These are phyloP conservation scores for Piedraia hortae DNA, from an alignment of 2,329 filamentous ascomycete species.

Conservation along the genomic window DNA sequence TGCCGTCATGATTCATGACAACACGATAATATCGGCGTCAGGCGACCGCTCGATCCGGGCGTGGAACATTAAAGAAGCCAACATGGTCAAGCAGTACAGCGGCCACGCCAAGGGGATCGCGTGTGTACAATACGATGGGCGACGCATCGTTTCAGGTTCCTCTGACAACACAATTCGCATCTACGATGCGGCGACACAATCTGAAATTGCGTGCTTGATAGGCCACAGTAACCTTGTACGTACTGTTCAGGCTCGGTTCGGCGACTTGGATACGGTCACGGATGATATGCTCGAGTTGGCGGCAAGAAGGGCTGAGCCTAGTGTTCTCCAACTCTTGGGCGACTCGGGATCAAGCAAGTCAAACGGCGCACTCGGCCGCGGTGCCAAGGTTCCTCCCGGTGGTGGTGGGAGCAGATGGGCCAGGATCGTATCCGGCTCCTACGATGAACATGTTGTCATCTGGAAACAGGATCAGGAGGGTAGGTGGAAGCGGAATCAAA, in stretches of 20 bases:
- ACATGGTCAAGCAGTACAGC: conserved; percentile 48
- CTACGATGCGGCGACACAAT: conserved; percentile 60
- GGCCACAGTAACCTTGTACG: conserved; percentile 67
- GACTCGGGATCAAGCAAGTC: conserved; percentile 52
- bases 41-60: conserved; percentile 84
- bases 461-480: conserved; percentile 57
- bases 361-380: conserved; percentile 49
- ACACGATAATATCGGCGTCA: conserved; percentile 79
- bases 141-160: conserved; percentile 80
- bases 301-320: conserved; percentile 43
- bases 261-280: conserved; percentile 50
- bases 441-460: conserved; percentile 85
- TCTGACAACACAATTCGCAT: conserved; percentile 92
- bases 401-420: conserved; percentile 73
- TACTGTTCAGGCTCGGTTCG: conserved; percentile 85
- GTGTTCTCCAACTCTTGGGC: conserved; percentile 34
- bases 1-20: conserved; percentile 66
- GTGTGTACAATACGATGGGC: conserved; percentile 86
- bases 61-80: conserved; percentile 66
- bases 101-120: conserved; percentile 90
- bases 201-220: conserved; percentile 67
- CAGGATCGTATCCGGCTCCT: conserved; percentile 89
- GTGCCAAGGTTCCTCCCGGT: conserved; percentile 68
- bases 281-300: conserved; percentile 44
- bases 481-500: conserved; percentile 54